Conservation (phyloP, 169 alveolate genomes). For the Cyclospora cayetanensis region DNA sequence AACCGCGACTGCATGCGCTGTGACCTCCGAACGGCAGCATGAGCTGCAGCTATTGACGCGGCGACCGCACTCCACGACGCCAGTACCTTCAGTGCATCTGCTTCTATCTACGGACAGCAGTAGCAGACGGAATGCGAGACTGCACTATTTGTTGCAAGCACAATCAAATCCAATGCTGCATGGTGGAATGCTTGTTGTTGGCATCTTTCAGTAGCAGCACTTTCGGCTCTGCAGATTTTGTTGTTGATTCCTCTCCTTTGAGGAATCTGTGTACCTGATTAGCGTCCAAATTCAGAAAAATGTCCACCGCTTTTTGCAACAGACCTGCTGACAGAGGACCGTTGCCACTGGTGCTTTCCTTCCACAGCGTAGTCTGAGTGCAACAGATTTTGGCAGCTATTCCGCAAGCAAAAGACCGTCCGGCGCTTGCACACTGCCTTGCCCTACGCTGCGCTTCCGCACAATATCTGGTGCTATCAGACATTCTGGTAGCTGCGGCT, state of each 20-base stretch:
- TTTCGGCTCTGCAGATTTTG: no score
- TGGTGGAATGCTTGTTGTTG: neutral
- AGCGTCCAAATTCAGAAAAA: neutral
- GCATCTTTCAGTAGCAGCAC: no score
- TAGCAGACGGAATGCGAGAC: no score
- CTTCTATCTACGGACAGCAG: neutral
- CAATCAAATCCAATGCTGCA: no score
- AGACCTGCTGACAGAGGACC: neutral
- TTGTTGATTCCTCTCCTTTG: no score
- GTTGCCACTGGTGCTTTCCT: neutral
- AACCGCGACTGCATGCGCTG: neutral
- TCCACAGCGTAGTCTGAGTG: no score
- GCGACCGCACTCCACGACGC: neutral
- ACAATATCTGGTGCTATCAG: neutral
- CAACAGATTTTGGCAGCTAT: no score
- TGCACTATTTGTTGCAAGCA: no score
- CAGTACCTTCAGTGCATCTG: neutral
- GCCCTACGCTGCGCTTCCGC: neutral
- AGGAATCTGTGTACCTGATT: no score
- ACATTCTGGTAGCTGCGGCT: no score
- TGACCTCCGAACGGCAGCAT: neutral
- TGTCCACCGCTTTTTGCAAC: neutral
- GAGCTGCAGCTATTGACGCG: neutral
- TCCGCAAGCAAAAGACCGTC: no score
- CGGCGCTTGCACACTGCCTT: neutral